Conservation (phyloP, 1,284 basidiomycete genomes). For the Quambalaria eucalypti region DNA sequence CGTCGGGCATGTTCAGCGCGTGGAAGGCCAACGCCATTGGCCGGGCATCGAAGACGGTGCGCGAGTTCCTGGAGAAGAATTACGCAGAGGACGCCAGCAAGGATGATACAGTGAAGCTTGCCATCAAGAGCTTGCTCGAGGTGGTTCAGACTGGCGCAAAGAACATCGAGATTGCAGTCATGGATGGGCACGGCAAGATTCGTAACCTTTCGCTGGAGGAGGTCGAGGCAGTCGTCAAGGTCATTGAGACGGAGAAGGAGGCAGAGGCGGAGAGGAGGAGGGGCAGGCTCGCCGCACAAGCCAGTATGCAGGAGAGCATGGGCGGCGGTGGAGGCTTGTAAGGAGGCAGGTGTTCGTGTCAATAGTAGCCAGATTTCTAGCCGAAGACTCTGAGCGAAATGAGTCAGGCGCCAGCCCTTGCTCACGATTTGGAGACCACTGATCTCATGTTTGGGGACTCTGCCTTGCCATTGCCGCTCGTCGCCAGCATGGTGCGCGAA, state of each 20-base stretch:
- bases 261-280: slow-evolving; percentile 44
- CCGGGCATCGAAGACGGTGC: slow-evolving; percentile 92
- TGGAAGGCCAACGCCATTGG: slow-evolving; percentile 99
- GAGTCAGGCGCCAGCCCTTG: too few relatives aligned
- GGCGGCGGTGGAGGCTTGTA: slow-evolving; percentile 4
- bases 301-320: slow-evolving; percentile 40
- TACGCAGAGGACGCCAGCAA: slow-evolving; percentile 80
- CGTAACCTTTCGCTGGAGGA: slow-evolving; percentile 37
- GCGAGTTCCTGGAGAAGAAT: slow-evolving; percentile 98
- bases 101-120: slow-evolving; percentile 86
- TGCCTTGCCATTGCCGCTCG: background rate
- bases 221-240: slow-evolving; percentile 41
- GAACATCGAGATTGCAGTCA: slow-evolving; percentile 51
- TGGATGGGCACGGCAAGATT: slow-evolving; percentile 38
- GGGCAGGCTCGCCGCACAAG: slow-evolving; percentile 41
- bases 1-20: slow-evolving; percentile 86
- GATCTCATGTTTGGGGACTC: background rate
- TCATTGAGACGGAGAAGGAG: slow-evolving; percentile 44
- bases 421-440: too few relatives aligned
- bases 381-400: too few relatives aligned
- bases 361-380: too few relatives aligned
- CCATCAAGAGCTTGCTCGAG: slow-evolving; percentile 89
- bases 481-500: background rate
- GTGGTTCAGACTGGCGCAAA: slow-evolving; percentile 99
- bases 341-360: too few relatives aligned